Percentiles rank a stretch among this genome's conserved stretches.
phyloP scores from a whole-genome alignment of 148 eudicot genomes.

The Pharnaceum exiguum region DNA sequence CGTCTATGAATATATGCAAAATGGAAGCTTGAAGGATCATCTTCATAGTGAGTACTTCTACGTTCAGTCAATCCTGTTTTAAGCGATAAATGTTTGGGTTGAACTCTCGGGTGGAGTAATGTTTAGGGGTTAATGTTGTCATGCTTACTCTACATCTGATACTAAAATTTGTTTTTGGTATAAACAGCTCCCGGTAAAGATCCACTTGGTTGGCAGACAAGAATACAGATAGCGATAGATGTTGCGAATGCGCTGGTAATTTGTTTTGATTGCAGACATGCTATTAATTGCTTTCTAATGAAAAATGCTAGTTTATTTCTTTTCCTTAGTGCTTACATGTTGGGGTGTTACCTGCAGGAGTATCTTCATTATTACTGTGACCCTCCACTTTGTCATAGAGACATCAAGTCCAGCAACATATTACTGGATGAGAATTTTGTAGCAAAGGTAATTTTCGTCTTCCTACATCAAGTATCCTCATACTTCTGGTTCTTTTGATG shows the following conservation, averaged over 20 bases:
- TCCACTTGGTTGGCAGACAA: slow-evolving; percentile 76
- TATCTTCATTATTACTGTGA: slow-evolving; percentile 95
- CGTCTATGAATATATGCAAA: slow-evolving; percentile 81
- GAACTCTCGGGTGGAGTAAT: not conserved
- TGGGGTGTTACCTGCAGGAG: slow-evolving; percentile 54
- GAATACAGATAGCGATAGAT: slow-evolving; percentile 93
- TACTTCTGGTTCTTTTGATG: not conserved
- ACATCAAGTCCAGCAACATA: slow-evolving; percentile 95
- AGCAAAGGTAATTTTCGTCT: slow-evolving; percentile 61
- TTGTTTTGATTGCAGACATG: not conserved
- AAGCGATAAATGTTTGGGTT: not conserved
- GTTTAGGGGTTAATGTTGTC: not conserved
- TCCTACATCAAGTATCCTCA: not conserved
- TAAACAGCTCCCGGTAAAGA: slow-evolving; percentile 56
- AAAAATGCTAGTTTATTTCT: not conserved
- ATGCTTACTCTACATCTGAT: not conserved
- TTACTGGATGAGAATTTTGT: slow-evolving; percentile 72
- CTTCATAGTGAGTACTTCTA: slow-evolving; percentile 63
- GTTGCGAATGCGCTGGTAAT: slow-evolving; percentile 98
- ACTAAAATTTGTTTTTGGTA: slow-evolving; percentile 12
- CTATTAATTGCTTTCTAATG: not conserved
- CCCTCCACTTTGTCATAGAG: slow-evolving; percentile 96
- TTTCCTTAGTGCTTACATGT: slow-evolving; percentile 14
- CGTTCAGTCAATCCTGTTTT: not conserved
- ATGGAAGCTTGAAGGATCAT: slow-evolving; percentile 95